Evolutionary conservation across 495 filamentous ascomycete species (phyloP).

Genomic region (Cudoniella acicularis): DNA sequence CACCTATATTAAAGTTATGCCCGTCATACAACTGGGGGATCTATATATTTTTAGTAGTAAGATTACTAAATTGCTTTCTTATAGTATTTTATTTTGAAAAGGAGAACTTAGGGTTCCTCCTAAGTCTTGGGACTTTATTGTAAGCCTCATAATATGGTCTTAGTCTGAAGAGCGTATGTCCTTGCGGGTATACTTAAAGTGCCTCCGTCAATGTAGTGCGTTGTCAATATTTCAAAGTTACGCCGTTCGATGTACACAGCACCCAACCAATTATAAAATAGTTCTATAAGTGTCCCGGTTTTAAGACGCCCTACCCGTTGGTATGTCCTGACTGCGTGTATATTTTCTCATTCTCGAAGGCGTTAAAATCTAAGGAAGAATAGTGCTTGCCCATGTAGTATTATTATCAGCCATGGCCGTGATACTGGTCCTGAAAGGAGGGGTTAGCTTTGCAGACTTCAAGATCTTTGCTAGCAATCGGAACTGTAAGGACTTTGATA

Average conservation of each 20-base stretch:
- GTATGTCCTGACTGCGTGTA: slow-evolving; percentile 81
- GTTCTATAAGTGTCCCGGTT: slow-evolving; percentile 50
- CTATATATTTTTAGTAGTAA: too few relatives aligned
- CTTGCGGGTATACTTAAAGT: slow-evolving; percentile 85
- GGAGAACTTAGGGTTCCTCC: too few relatives aligned
- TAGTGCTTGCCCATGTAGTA: slow-evolving; percentile 73
- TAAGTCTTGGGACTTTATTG: too few relatives aligned
- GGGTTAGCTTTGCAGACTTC: slow-evolving; percentile 81
- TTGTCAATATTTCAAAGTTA: slow-evolving; percentile 87
- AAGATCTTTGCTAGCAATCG: slow-evolving; percentile 73
- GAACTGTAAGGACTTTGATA: slow-evolving; percentile 49
- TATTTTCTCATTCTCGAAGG: slow-evolving; percentile 72
- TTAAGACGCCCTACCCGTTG: slow-evolving; percentile 69
- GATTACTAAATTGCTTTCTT: slow-evolving; percentile 69
- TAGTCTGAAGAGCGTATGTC: slow-evolving; percentile 80
- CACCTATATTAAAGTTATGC: too few relatives aligned
- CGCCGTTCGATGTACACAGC: slow-evolving; percentile 78
- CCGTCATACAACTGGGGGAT: too few relatives aligned
- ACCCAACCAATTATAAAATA: slow-evolving; percentile 72
- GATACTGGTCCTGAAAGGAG: slow-evolving; percentile 65
- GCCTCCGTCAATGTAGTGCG: slow-evolving; percentile 79
- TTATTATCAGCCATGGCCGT: slow-evolving; percentile 86
- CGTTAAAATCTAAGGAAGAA: slow-evolving; percentile 79
- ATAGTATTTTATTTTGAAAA: slow-evolving; percentile 71
- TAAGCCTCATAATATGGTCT: too few relatives aligned